Evolutionary conservation across 2,329 filamentous ascomycete genomes (phyloP).

Genomic region (Claviceps pazoutovae): DNA sequence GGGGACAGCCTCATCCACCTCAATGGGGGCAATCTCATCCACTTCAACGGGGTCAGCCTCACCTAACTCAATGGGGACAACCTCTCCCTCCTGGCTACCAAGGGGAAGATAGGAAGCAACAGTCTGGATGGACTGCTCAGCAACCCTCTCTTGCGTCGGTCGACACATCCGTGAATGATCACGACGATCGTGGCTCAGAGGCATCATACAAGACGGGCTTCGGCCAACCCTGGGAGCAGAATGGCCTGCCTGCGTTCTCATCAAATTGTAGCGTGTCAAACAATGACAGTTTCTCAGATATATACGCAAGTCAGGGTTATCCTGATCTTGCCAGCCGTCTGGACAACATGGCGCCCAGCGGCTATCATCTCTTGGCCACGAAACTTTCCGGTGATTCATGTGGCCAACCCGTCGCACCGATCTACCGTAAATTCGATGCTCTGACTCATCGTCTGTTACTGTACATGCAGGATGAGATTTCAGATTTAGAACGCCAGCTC

Average conservation of each 20-base stretch:
- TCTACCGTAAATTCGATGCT: slow-evolving; percentile 72
- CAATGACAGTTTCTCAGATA: slow-evolving; percentile 1
- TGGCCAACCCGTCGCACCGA: slow-evolving; percentile 32
- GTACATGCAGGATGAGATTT: slow-evolving; percentile 73
- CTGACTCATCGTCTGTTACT: slow-evolving; percentile 73
- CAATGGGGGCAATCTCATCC: background rate
- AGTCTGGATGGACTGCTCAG: slow-evolving; percentile 1
- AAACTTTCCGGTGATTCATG: slow-evolving; percentile 25
- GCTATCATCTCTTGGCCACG: slow-evolving; percentile 50
- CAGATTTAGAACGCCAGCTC: slow-evolving; percentile 67
- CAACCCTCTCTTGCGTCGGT: background rate
- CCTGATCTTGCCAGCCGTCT: background rate
- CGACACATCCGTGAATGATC: background rate
- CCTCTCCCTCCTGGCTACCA: background rate
- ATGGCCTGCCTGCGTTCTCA: background rate
- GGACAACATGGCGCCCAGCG: slow-evolving; percentile 25
- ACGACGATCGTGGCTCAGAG: background rate
- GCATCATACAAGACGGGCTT: background rate
- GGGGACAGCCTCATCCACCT: background rate
- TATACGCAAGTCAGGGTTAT: background rate
- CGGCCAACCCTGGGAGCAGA: slow-evolving; percentile 1
- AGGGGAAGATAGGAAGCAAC: slow-evolving; percentile 1
- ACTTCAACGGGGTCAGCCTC: background rate
- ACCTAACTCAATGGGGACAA: background rate
- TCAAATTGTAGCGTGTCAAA: slow-evolving; percentile 2